Evolutionary conservation across 495 filamentous ascomycete species (phyloP).

Genomic region (Aeminium ludgeri): DNA sequence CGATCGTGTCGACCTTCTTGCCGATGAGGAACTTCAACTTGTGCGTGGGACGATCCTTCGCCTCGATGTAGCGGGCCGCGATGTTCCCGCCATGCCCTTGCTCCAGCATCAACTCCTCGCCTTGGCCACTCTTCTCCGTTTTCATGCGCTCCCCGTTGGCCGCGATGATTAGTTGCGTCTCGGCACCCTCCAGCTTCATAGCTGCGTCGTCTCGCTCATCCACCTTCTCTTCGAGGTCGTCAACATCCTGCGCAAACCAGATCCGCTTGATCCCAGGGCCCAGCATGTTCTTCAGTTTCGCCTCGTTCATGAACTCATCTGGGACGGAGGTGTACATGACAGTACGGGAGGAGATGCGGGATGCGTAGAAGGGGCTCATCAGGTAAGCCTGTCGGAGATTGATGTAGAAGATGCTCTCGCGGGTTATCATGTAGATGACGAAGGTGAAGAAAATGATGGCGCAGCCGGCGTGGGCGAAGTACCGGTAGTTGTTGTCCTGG

Average conservation of each 20-base stretch:
- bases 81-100: constrained; percentile 38
- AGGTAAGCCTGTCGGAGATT: constrained; percentile 92
- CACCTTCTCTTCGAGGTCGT: constrained; percentile 69
- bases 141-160: constrained; percentile 67
- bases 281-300: constrained; percentile 62
- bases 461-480: constrained; percentile 61
- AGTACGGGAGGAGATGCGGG: constrained; percentile 81
- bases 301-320: constrained; percentile 50
- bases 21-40: constrained; percentile 63
- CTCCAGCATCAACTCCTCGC: constrained; percentile 25
- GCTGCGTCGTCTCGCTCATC: constrained; percentile 69
- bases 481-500: constrained; percentile 32
- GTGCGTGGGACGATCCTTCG: constrained; percentile 76
- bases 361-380: constrained; percentile 70
- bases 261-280: constrained; percentile 63
- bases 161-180: constrained; percentile 68
- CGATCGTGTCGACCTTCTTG: constrained; percentile 87
- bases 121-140: constrained; percentile 48
- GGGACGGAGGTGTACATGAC: constrained; percentile 86
- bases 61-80: constrained; percentile 55
- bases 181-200: constrained; percentile 73
- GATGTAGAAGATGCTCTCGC: constrained; percentile 87
- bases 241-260: constrained; percentile 70
- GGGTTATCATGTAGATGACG: constrained; percentile 73
- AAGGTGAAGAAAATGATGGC: constrained; percentile 71